Percentiles rank a stretch among this genome's conserved stretches.
These are phyloP conservation scores for Xylaria sp. DNA, from an alignment of 2,329 filamentous ascomycete species.

Conservation along the genomic window DNA sequence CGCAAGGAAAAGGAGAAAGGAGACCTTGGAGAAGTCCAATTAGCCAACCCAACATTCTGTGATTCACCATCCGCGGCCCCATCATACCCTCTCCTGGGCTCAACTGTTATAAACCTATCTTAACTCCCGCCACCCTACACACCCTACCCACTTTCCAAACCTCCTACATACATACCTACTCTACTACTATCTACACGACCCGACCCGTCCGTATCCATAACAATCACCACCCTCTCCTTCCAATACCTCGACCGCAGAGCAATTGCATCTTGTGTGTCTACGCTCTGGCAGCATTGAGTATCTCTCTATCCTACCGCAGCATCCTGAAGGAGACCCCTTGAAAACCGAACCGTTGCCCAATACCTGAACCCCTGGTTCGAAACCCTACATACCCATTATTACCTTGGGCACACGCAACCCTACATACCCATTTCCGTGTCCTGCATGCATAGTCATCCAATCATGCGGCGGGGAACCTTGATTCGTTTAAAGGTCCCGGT, in stretches of 20 bases:
- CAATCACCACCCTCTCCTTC: too few relatives aligned
- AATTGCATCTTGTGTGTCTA: too few relatives aligned
- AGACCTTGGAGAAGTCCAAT: slow-evolving; percentile 30
- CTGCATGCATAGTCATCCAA: slow-evolving; percentile 19
- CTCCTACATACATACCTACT: background rate
- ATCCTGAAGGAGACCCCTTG: too few relatives aligned
- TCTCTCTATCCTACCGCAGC: background rate
- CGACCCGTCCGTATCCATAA: background rate
- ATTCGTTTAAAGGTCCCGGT: slow-evolving; percentile 44
- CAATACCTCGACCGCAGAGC: too few relatives aligned
- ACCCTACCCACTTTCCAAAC: background rate
- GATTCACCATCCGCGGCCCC: slow-evolving; percentile 20
- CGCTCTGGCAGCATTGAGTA: too few relatives aligned
- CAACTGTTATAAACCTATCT: slow-evolving; percentile 9
- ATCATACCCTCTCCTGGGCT: slow-evolving; percentile 9
- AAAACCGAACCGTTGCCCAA: too few relatives aligned
- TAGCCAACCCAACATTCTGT: slow-evolving; percentile 28
- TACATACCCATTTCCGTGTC: slow-evolving; percentile 4
- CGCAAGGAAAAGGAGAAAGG: slow-evolving; percentile 20
- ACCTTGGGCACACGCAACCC: too few relatives aligned
- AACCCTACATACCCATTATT: too few relatives aligned
- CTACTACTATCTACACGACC: background rate
- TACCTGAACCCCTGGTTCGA: too few relatives aligned
- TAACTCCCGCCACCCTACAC: slow-evolving; percentile 1
- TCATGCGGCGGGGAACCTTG: slow-evolving; percentile 37